Base-by-base conservation (phyloP, 768 basidiomycete genomes). In the Lentinula detonsa region DNA sequence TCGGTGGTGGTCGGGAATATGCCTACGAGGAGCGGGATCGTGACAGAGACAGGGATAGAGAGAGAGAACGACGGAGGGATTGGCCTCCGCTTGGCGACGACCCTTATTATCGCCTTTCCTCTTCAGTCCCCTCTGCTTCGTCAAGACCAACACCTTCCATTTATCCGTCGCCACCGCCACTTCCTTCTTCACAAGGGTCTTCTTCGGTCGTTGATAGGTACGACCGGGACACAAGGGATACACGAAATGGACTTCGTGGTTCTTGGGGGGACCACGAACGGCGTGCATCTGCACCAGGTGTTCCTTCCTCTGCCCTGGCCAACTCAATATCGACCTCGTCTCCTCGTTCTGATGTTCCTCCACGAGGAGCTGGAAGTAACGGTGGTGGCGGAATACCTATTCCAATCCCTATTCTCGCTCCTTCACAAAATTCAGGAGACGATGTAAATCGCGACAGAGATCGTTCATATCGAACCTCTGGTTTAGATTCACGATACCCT, bases 51-150 rank as follows among this genome's bases (percentile, higher is more conserved):
- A 34, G 53, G 5, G 31, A 34, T 37, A 57, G 56, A 33, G 53
- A 55, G 5, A 40, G 39, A 15, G 55, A 56, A 21, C 40, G 40
- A 16, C 21, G 55, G 16, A 37, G 55, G 49, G 57, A 59, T 15
- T 59, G 57, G 51, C 51, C 51, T 33, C 51, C 51, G 57, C 33
- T 45, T 34, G 57, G 33, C 15, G 46, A 49, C n/a, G 57, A 59
- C 6, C 23, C 40, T 6, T 59, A 59, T 49, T 59, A 49, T 39
- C 37, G 48, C 11, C 23, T 45, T 23, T 37, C 45, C 9, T 21
- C 57, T 7, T 31, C 56, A n/a, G 15, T 10, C 16, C 18, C 23
- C 1, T 31, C 42, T 21, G 2, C 53, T 54, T 35, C 53, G 5
- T 50, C 57, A 18, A 56, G 55, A n/a, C 33, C 37, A 9, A n/a